phyloP scores from a whole-genome alignment of 2,329 filamentous ascomycete genomes.

The Colletotrichum paranaense region DNA sequence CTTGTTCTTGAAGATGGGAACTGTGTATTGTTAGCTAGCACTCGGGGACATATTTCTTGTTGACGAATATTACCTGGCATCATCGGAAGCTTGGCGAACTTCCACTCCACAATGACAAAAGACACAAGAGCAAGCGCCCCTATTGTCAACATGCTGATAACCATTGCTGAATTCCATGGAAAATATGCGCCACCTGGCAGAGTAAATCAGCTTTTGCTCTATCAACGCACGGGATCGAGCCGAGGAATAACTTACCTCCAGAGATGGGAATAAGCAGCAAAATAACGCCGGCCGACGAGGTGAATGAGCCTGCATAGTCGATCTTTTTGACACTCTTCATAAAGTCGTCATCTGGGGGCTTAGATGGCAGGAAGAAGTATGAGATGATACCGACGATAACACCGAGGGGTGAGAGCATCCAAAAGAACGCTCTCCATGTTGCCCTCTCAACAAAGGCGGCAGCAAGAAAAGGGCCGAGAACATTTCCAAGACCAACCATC shows the following conservation, averaged over 20 bases:
- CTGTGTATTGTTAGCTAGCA: slow-evolving; percentile 36
- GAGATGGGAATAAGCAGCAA: slow-evolving; percentile 73
- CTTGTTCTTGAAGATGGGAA: slow-evolving; percentile 64
- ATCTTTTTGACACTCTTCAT: slow-evolving; percentile 63
- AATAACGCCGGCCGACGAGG: slow-evolving; percentile 66
- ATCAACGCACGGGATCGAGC: not conserved
- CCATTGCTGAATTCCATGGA: slow-evolving; percentile 40
- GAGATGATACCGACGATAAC: slow-evolving; percentile 55
- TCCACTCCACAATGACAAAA: slow-evolving; percentile 43
- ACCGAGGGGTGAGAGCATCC: slow-evolving; percentile 62
- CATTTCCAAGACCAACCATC: slow-evolving; percentile 54
- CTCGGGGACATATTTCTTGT: accelerated
- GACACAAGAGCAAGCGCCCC: slow-evolving; percentile 36
- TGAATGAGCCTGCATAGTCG: slow-evolving; percentile 68
- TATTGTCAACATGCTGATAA: slow-evolving; percentile 40
- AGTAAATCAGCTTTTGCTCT: not conserved
- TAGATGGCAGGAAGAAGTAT: slow-evolving; percentile 63
- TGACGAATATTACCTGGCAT: slow-evolving; percentile 36
- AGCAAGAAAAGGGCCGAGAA: slow-evolving; percentile 56
- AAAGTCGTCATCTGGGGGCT: slow-evolving; percentile 57
- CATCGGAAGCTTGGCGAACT: slow-evolving; percentile 41
- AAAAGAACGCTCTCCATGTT: slow-evolving; percentile 58
- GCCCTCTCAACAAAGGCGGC: slow-evolving; percentile 49
- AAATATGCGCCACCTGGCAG: slow-evolving; percentile 41
- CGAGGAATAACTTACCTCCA: slow-evolving; percentile 51